Base-by-base conservation (phyloP, 148 eudicot species). In the Amaranthus cruentus region DNA sequence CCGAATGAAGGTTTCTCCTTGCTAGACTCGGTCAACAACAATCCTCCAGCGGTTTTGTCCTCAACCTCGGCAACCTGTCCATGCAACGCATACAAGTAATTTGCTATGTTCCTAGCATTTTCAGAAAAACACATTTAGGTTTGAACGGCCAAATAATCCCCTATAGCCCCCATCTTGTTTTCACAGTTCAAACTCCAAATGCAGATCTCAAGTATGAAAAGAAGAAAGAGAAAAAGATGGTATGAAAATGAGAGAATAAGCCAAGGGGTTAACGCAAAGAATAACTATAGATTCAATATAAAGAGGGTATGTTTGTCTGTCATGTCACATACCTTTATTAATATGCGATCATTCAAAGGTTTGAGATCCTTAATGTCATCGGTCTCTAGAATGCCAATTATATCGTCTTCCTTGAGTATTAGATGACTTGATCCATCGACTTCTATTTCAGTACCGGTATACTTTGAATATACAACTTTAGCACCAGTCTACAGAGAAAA, bases 1-100 rank as follows among this genome's bases (percentile, higher is more conserved):
- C 97, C 97, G 76, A 86, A 77, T 60, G 96, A 90, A 69, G 97
- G 97, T 68, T 84, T 92, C 79, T 92, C 97, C 83, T 88, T 92
- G 73, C 82, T 69, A 0, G 88, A 85, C 75, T 87, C 88, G 10
- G 97, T 87, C 47, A 92, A 85, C 77, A 87, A 79, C 82, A 92
- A 75, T 44, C 97, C 97, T 53, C 97, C 96, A 9, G 96, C 87
- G 42, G 97, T 92, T 69, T 83, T 90, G 42, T 71, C 77, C 83
- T 87, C 97, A 4, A 84, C 93, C 79, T 85, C 93, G 43, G 87
- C 96, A 55, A 90, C 91, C 97, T 92, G 81, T n/a, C 60, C 57
- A 47, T 65, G 52, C 9, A 54, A 55, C 6, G 48, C 48, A 38
- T 6, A 66, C 4, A 69, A 18, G 38, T 44, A n/a, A 12, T 50